Base-by-base conservation (phyloP, 2,329 filamentous ascomycete species). In the Fonsecaea erecta region DNA sequence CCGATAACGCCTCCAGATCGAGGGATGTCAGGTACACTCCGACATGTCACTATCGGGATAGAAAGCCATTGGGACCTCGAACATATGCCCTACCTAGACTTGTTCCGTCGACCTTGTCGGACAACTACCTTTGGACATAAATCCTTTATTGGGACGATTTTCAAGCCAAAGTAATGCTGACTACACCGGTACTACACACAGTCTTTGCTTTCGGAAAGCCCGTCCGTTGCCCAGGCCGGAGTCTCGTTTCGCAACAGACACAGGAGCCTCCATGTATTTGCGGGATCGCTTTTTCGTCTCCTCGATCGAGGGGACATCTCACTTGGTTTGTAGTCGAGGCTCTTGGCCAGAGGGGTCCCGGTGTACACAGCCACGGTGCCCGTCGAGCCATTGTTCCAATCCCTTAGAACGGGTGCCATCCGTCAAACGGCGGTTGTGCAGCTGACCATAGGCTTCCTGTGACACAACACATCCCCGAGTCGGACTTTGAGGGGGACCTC, bases 401-500 rank as follows among this genome's bases (percentile, higher is more conserved):
- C 57, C n/a, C 16, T 52, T 21, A 16, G n/a, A 21, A 14, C 35
- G 24, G 37, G 58, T 46, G 58, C 46, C 58, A 54, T 35, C 58
- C 35, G 58, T 40, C 48, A 46, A 54, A 43, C 4, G 4, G 37
- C 18, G 21, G 51, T 61, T 16, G 48, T 34, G 51, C 62, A 55
- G 30, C 43, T 51, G 21, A 21, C 53, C 21, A 53, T 32, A 21
- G 34, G 37, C 16, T 40, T 2, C n/a, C 26, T 32, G 58, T 54
- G 40, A 61, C 58, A 61, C 51, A n/a, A n/a, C 43, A 40, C 58
- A 61, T 61, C 58, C 58, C 34, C 58, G 35, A 53, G 26, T 53
- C n/a, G 14, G 18, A 30, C 51, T 30, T 12, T n/a, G 32, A 18
- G 43, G 43, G 18, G 43, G 43, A 8, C 18, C 21, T 48, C 9